Conservation (phyloP, 2,329 filamentous ascomycete genomes). For the Talaromyces sp. region DNA sequence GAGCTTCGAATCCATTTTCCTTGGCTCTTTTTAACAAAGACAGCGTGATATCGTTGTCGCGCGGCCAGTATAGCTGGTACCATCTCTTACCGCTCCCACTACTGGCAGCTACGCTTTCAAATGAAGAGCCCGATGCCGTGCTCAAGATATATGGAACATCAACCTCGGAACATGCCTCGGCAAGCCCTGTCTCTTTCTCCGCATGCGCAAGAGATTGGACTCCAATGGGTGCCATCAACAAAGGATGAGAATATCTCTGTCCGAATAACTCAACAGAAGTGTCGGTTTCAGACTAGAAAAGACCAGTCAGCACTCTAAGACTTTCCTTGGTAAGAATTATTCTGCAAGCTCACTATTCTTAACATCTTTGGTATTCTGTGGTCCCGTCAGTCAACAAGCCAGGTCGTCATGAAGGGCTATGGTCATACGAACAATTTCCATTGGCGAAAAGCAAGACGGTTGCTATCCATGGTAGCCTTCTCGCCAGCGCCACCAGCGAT, state of each 20-base stretch:
- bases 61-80: conserved; percentile 11
- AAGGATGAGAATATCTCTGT: conserved; percentile 8
- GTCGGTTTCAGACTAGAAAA: conserved; percentile 15
- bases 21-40: conserved; percentile 9
- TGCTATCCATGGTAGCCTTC: conserved; percentile 55
- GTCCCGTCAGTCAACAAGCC: conserved; percentile 20
- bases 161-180: conserved; percentile 4
- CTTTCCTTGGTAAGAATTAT: neutral
- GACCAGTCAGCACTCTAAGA: neutral
- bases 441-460: conserved; percentile 51
- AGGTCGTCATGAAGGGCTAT: neutral
- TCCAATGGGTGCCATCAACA: conserved; percentile 10
- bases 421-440: conserved; percentile 35
- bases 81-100: conserved; percentile 7
- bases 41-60: conserved; percentile 8
- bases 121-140: conserved; percentile 6
- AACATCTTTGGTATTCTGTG: conserved; percentile 51
- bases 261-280: conserved; percentile 11
- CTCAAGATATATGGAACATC: conserved; percentile 10
- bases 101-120: conserved; percentile 8
- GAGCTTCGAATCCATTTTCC: conserved; percentile 11
- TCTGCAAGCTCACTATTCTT: conserved; percentile 17
- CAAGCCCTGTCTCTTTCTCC: conserved; percentile 8
- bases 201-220: conserved; percentile 8
- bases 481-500: conserved; percentile 59